phyloP scores from a whole-genome alignment of 2,329 filamentous ascomycete species.

The Corinectria fuckeliana region DNA sequence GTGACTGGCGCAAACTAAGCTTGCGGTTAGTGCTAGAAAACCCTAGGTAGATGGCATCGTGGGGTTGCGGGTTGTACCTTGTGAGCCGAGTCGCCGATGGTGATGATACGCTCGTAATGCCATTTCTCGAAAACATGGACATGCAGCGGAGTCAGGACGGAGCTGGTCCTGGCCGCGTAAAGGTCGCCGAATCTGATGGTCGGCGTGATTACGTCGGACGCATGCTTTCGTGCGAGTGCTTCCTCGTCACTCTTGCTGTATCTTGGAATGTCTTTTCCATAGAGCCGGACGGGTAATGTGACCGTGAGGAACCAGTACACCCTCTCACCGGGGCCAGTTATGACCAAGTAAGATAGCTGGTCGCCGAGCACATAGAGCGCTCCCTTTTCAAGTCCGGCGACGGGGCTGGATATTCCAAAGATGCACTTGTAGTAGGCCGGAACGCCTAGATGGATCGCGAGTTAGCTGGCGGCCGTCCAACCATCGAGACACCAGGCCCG shows the following conservation, averaged over 20 bases:
- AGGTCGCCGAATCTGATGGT: slow-evolving; percentile 19
- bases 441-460: not conserved
- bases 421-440: slow-evolving; percentile 8
- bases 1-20: slow-evolving; percentile 10
- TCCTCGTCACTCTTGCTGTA: slow-evolving; percentile 2
- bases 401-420: slow-evolving; percentile 14
- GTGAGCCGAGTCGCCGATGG: slow-evolving; percentile 51
- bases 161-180: not conserved
- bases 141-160: not conserved
- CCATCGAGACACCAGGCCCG: not conserved
- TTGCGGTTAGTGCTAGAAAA: not conserved
- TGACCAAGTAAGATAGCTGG: not conserved
- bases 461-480: not conserved
- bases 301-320: slow-evolving; percentile 19
- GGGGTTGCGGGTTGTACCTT: slow-evolving; percentile 36
- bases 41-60: not conserved
- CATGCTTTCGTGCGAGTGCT: slow-evolving; percentile 23
- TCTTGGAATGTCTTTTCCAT: slow-evolving; percentile 12
- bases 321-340: slow-evolving; percentile 49
- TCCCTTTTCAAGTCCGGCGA: not conserved
- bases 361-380: not conserved
- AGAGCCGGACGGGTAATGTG: not conserved
- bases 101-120: slow-evolving; percentile 47
- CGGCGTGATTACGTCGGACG: slow-evolving; percentile 42
- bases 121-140: slow-evolving; percentile 46